These are phyloP conservation scores for Metarhizium robertsii DNA, from an alignment of 2,329 filamentous ascomycete species.

Conservation along the genomic window DNA sequence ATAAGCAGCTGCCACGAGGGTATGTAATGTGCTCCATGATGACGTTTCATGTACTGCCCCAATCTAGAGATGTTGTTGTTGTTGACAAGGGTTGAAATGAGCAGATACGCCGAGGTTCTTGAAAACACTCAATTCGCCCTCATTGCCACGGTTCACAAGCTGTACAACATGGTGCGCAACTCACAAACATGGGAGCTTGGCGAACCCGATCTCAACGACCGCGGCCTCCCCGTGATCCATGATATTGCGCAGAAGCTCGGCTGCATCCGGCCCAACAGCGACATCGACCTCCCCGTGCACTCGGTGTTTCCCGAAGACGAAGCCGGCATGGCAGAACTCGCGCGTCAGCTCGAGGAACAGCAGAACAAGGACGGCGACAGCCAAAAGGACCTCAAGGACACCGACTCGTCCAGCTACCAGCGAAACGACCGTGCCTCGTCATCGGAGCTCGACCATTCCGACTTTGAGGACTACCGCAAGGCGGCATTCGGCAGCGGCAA, in stretches of 20 bases:
- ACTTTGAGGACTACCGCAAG: constrained; percentile 46
- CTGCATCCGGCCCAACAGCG: constrained; percentile 53
- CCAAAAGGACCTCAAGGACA: constrained; percentile 13
- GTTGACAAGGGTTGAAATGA: background rate
- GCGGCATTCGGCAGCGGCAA: constrained; percentile 32
- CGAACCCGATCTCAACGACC: constrained; percentile 55
- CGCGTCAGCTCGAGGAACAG: constrained; percentile 41
- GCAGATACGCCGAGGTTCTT: constrained; percentile 53
- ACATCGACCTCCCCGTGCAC: constrained; percentile 48
- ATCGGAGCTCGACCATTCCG: constrained; percentile 45
- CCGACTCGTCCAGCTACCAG: constrained; percentile 12
- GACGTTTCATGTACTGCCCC: background rate
- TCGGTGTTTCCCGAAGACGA: constrained; percentile 54
- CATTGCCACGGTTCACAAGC: constrained; percentile 55
- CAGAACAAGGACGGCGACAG: constrained; percentile 32
- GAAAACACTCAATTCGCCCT: constrained; percentile 57
- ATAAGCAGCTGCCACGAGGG: constrained; percentile 56
- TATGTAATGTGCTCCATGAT: constrained; percentile 22
- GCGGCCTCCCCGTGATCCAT: constrained; percentile 54
- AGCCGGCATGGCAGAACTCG: constrained; percentile 46
- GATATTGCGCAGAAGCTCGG: constrained; percentile 56
- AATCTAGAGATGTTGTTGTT: no score
- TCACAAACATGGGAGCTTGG: constrained; percentile 50
- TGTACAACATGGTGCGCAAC: constrained; percentile 54
- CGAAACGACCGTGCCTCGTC: constrained; percentile 37